phyloP scores from a whole-genome alignment of 495 filamentous ascomycete species.

The Acidiella bohemica region DNA sequence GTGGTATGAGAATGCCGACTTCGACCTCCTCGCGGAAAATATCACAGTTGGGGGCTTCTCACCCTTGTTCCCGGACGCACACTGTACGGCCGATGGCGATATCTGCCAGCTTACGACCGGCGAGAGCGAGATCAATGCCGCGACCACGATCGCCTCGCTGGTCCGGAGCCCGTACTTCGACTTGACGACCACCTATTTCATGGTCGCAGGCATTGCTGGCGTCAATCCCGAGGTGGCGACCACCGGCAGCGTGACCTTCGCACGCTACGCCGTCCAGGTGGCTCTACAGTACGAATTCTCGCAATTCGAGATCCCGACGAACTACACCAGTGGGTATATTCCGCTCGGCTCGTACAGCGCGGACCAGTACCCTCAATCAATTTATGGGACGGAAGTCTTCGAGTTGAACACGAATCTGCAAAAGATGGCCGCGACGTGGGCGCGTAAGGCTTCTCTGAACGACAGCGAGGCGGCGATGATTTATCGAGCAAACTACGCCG shows the following conservation, averaged over 20 bases:
- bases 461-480: constrained; percentile 39
- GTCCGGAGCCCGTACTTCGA: constrained; percentile 49
- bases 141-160: constrained; percentile 45
- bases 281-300: constrained; percentile 66
- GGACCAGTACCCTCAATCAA: constrained; percentile 43
- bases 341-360: constrained; percentile 43
- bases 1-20: constrained; percentile 51
- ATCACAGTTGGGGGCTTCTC: constrained; percentile 55
- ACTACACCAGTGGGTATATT: constrained; percentile 55
- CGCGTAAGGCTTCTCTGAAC: constrained; percentile 40
- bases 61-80: constrained; percentile 48
- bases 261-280: constrained; percentile 55
- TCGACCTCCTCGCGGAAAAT: constrained; percentile 48
- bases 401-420: constrained; percentile 54
- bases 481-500: constrained; percentile 47
- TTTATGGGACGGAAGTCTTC: constrained; percentile 70
- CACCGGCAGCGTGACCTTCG: constrained; percentile 48
- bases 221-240: constrained; percentile 55
- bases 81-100: constrained; percentile 44
- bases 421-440: constrained; percentile 42
- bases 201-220: constrained; percentile 60
- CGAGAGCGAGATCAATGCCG: constrained; percentile 59
- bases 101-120: constrained; percentile 50
- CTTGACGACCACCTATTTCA: constrained; percentile 53
- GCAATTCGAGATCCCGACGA: constrained; percentile 50